Evolutionary conservation across 2,329 filamentous ascomycete species (phyloP).

Genomic region (Claviceps pazoutovae): DNA sequence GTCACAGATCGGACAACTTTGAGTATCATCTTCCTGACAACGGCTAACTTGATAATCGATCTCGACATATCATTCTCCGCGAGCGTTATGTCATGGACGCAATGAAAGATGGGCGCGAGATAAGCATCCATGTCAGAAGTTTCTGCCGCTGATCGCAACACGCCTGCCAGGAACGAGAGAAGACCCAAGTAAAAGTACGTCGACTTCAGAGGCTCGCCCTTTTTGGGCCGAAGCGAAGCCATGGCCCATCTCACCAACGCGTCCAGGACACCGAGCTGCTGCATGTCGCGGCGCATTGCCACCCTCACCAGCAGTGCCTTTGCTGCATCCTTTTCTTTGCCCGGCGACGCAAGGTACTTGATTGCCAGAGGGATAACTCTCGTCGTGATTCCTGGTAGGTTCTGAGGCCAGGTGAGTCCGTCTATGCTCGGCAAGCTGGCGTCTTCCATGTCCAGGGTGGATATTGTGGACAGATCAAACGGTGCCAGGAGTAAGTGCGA

Average conservation of each 20-base stretch:
- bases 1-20: conserved; percentile 71
- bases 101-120: conserved; percentile 50
- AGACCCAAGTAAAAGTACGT: conserved; percentile 68
- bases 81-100: conserved; percentile 45
- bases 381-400: conserved; percentile 55
- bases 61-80: conserved; percentile 33
- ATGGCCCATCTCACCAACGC: conserved; percentile 60
- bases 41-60: conserved; percentile 54
- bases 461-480: conserved; percentile 82
- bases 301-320: conserved; percentile 68
- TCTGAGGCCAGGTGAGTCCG: conserved; percentile 40
- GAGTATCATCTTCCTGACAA: conserved; percentile 68
- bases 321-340: conserved; percentile 85
- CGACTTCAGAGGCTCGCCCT: conserved; percentile 25
- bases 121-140: conserved; percentile 60
- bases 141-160: conserved; percentile 55
- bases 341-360: conserved; percentile 56
- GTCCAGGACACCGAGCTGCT: conserved; percentile 55
- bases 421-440: conserved; percentile 26
- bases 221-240: conserved; percentile 36
- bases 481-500: conserved; percentile 72
- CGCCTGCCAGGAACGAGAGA: conserved; percentile 64
- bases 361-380: conserved; percentile 59
- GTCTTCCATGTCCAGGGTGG: conserved; percentile 40
- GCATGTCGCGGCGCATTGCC: conserved; percentile 79